phyloP scores from a whole-genome alignment of 257 asterid genomes.

The Verbascum thapsus region DNA sequence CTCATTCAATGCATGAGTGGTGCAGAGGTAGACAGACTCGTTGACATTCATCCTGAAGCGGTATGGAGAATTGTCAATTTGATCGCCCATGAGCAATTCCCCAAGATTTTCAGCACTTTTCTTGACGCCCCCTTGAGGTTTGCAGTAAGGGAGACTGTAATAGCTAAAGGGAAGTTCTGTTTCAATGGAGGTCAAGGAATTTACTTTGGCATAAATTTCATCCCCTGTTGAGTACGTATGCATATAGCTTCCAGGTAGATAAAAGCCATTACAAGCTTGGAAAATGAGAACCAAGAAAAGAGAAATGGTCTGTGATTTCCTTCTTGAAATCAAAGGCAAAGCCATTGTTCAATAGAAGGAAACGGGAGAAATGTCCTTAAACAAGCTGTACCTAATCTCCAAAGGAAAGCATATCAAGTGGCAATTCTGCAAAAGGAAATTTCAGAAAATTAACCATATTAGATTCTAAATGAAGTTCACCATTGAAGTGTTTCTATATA shows the following conservation, averaged over 20 bases:
- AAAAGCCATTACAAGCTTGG: conserved; percentile 56
- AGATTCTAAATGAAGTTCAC: too few relatives aligned
- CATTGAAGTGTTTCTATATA: too few relatives aligned
- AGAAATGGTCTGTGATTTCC: conserved; percentile 40
- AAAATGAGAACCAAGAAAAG: conserved; percentile 46
- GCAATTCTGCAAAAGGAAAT: conserved; percentile 32
- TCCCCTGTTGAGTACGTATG: conserved; percentile 59
- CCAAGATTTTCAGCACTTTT: conserved; percentile 85
- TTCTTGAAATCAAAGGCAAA: conserved; percentile 43
- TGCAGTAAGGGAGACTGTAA: conserved; percentile 78
- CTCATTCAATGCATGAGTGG: conserved; percentile 52
- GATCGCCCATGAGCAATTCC: conserved; percentile 77
- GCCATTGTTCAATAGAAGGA: conserved; percentile 49
- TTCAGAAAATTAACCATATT: conserved; percentile 15
- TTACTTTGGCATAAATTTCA: conserved; percentile 60
- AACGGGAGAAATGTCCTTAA: conserved; percentile 28
- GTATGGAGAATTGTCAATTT: conserved; percentile 75
- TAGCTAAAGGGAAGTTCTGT: conserved; percentile 77
- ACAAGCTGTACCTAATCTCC: conserved; percentile 36
- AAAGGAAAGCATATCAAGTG: conserved; percentile 25
- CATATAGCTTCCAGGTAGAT: conserved; percentile 80
- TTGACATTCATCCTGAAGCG: conserved; percentile 64
- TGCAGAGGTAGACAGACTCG: conserved; percentile 68
- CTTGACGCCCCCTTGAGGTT: conserved; percentile 62
- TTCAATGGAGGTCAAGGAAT: conserved; percentile 76